These are phyloP conservation scores for Fusarium metavorans DNA, from an alignment of 2,329 filamentous ascomycete species.

Conservation along the genomic window DNA sequence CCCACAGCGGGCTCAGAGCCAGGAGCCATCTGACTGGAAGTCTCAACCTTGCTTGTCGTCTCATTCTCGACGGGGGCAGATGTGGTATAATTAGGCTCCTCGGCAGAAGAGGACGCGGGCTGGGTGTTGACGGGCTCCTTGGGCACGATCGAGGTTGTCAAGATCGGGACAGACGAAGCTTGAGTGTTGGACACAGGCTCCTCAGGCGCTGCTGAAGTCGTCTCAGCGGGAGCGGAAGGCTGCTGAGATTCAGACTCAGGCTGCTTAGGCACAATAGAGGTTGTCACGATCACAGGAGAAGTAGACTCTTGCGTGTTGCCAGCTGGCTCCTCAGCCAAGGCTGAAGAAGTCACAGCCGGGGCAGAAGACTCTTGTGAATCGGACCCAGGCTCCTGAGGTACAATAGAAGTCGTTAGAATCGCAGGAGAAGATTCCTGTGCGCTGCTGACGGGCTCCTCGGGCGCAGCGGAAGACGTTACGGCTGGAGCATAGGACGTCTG, in stretches of 20 bases:
- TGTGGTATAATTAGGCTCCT: constrained; percentile 17
- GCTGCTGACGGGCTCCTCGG: neutral
- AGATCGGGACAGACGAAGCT: neutral
- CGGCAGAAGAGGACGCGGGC: neutral
- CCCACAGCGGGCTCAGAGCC: constrained; percentile 9
- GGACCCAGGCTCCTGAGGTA: neutral
- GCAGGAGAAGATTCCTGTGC: neutral
- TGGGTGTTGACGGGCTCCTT: constrained; percentile 19
- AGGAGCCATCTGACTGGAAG: constrained; percentile 2
- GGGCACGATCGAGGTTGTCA: constrained; percentile 38
- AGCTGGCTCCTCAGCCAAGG: neutral
- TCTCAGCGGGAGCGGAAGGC: neutral
- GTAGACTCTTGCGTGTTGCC: neutral
- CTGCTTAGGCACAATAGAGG: neutral
- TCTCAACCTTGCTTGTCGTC: neutral
- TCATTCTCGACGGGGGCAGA: neutral
- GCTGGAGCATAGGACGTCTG: neutral
- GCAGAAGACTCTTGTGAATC: neutral
- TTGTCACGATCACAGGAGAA: neutral
- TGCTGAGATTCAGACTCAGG: neutral
- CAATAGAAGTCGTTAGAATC: neutral
- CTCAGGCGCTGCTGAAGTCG: neutral
- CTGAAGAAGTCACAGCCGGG: neutral
- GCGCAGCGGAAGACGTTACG: neutral
- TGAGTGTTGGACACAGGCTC: neutral